Percentiles rank a stretch among this genome's conserved stretches.
These are phyloP conservation scores for Nepenthes mirabilis DNA, from an alignment of 148 eudicot species.

Conservation along the genomic window DNA sequence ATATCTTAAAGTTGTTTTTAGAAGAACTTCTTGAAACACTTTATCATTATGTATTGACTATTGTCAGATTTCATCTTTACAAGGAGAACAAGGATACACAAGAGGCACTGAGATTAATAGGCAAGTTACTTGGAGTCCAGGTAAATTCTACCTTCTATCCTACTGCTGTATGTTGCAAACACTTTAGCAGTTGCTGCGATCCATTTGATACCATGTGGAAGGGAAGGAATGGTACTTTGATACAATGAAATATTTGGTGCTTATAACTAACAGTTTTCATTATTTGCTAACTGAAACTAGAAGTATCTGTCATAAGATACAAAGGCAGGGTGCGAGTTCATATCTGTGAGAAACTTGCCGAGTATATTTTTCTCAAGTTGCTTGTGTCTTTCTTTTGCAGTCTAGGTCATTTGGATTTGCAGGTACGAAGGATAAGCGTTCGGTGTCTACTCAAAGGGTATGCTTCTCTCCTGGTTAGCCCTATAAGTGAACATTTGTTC, in stretches of 20 bases:
- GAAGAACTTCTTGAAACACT: conserved; percentile 5
- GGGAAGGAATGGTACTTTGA: too few species aligned
- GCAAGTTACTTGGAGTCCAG: conserved; percentile 94
- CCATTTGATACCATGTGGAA: too few species aligned
- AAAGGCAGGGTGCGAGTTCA: background rate
- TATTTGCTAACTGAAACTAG: too few species aligned
- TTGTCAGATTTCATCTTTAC: conserved; percentile 77
- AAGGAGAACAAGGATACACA: conserved; percentile 99
- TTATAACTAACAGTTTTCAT: too few species aligned
- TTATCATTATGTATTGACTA: conserved; percentile 4
- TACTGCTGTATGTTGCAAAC: background rate
- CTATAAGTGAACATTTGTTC: background rate
- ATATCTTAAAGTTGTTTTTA: too few species aligned
- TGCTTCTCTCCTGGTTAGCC: conserved; percentile 2
- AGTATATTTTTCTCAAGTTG: conserved; percentile 6
- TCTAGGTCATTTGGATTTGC: conserved; percentile 90
- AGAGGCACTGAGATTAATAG: conserved; percentile 74
- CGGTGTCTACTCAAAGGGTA: conserved; percentile 89
- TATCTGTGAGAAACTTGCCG: background rate
- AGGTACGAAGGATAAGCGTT: conserved; percentile 94
- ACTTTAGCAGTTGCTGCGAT: too few species aligned
- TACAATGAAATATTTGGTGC: too few species aligned
- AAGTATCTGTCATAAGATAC: too few species aligned
- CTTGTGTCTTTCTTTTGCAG: conserved; percentile 30
- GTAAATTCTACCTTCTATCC: conserved; percentile 19